Evolutionary conservation across 2,329 filamentous ascomycete species (phyloP), one percentile per base, ranked within the genome.

Genomic region (Helotiales sp.): DNA sequence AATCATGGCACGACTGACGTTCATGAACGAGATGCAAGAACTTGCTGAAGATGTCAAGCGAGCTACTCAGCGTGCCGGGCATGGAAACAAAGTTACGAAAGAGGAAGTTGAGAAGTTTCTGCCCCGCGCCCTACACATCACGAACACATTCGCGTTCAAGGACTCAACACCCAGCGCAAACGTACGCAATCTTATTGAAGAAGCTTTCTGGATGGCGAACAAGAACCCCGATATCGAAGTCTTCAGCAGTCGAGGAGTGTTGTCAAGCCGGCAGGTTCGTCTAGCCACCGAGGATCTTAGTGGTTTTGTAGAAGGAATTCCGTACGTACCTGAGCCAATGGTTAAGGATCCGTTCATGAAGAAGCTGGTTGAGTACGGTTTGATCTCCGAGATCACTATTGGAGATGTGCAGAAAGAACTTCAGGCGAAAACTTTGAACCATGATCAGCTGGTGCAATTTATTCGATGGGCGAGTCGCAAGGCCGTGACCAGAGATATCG

Each of bases 161-260:
- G 91, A 96, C 69, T 97, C 95, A 1, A 98, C 96, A 0, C 95
- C 95, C 1, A 96, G 90, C 61, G 82, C 83, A 0, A 82, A 90
- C 59, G 89, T 98, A 19, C 91, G 92, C 0, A 86, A 91, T 69
- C 88, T 91, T 60, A 91, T 99, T 53, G 93, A 97, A 69, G 91
- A 97, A 73, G 90, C 92, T 0, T 99, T 99, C 71, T 99, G 95
- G 95, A 96, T 86, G 33, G 93, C 91, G 62, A 95, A 90, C 69
- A 88, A 85, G 70, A 88, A 88, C 62, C 86, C 91, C 2, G 88
- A 85, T 0, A 91, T 98, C 57, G 93, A 97, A 68, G 83, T 97
- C 6, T 86, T 96, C 63, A 97, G 93, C 1, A 96, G 89, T 19
- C 85, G 88, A 58, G 96, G 96, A 55, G 87, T 99, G 6, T 79